Base-by-base conservation (phyloP, 768 basidiomycete genomes). In the Suillus paluster region DNA sequence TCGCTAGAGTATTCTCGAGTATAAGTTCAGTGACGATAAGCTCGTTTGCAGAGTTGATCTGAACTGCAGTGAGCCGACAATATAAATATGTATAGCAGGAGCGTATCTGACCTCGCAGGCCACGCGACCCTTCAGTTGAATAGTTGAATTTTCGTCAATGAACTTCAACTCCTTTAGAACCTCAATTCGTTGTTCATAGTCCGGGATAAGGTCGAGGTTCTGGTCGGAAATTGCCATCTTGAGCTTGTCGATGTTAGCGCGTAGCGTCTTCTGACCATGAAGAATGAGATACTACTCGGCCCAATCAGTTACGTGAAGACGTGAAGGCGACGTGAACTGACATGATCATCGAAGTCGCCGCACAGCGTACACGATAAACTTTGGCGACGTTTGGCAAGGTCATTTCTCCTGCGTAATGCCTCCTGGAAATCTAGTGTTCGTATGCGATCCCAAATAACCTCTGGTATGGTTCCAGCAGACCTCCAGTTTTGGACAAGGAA, bases 11-110 rank as follows among this genome's bases (percentile, higher is more conserved):
- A 71, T 99, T 99, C 71, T 99, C 97, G 57, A 99, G 83, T 59
- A 99, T 97, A 56, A 99, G 85, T 70, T 99, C 97, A 0, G 97
- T 99, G 52, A 99, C 81, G 53, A 99, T 86, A 27, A 99, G 91
- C 70, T 99, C 97, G 64, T 94, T 94, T n/a, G 91, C 94, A 8
- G 97, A 98, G 73, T 99, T 99, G 73, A 99, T 99, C 96, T 98
- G 69, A n/a, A 58, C 19, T 39, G 45, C 17, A 12, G 36, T 60
- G 48, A 65, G 42, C 46, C 60, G 61, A 6, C 5, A 39, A 66
- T 39, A 61, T 36, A 41, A 30, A 21, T 30, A 33, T 25, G 44
- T 27, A 23, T 15, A 14, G 14, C 39, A 50, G 53, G 10, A 17
- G 15, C 12, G 1, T 27, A 41, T 27, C 78, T 57, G 62, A 95